Conservation (phyloP, 495 filamentous ascomycete species). For the Clohesyomyces aquaticus region DNA sequence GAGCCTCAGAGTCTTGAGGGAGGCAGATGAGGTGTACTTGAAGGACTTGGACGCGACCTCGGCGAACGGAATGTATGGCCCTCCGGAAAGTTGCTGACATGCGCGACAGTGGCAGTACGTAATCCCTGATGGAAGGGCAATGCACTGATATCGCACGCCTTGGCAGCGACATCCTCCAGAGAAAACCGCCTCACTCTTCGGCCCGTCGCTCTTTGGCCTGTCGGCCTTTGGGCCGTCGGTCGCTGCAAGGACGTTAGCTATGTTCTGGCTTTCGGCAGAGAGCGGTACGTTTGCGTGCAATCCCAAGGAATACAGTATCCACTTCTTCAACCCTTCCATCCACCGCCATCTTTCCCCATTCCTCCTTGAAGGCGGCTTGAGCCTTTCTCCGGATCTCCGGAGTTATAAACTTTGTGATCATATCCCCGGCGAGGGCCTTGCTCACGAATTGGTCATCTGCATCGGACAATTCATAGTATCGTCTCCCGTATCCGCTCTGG, state of each 20-base stretch:
- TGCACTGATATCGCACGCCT: slow-evolving; percentile 18
- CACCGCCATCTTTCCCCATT: slow-evolving; percentile 30
- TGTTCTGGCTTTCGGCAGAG: neutral
- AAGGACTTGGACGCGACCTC: slow-evolving; percentile 8
- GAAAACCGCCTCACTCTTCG: slow-evolving; percentile 15
- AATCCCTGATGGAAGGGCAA: slow-evolving; percentile 17
- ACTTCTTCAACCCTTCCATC: slow-evolving; percentile 36
- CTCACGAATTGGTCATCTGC: slow-evolving; percentile 20
- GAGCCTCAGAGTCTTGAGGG: slow-evolving; percentile 21
- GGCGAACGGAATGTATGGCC: slow-evolving; percentile 23
- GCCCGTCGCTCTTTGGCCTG: neutral
- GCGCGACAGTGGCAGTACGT: slow-evolving; percentile 35
- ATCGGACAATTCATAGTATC: slow-evolving; percentile 13
- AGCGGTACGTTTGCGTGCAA: slow-evolving; percentile 27
- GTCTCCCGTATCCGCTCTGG: slow-evolving; percentile 29
- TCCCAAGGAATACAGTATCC: slow-evolving; percentile 26
- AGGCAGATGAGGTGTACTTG: neutral
- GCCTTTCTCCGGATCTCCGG: slow-evolving; percentile 16
- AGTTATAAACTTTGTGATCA: neutral
- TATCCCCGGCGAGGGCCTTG: slow-evolving; percentile 8
- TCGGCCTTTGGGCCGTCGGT: neutral
- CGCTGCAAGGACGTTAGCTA: neutral
- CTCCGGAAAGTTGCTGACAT: slow-evolving; percentile 36
- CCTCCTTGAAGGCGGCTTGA: slow-evolving; percentile 19
- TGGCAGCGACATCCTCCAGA: slow-evolving; percentile 35